Conservation (phyloP, 305 asterid genomes). For the Fraxinus baroniana region DNA sequence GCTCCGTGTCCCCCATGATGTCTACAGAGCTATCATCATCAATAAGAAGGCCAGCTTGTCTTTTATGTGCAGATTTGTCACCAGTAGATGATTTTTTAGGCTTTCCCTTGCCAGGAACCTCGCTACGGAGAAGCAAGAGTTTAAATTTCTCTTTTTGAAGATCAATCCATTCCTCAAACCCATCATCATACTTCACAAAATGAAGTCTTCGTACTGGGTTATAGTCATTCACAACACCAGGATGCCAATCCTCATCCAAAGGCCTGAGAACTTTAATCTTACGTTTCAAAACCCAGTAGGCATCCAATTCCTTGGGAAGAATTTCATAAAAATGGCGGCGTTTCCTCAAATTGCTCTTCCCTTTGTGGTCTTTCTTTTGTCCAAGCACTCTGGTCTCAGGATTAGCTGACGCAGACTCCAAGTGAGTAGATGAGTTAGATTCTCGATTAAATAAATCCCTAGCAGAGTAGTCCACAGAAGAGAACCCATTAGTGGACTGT, state of each 20-base stretch:
- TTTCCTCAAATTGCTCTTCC: constrained; percentile 58
- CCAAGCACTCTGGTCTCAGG: constrained; percentile 60
- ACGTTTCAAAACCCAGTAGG: constrained; percentile 65
- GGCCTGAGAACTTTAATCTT: constrained; percentile 93
- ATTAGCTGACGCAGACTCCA: constrained; percentile 48
- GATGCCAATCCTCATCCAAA: constrained; percentile 89
- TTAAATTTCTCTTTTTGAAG: constrained; percentile 84
- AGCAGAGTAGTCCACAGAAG: constrained; percentile 47
- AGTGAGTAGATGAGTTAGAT: constrained; percentile 45
- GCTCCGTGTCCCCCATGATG: constrained; percentile 68
- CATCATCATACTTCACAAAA: constrained; percentile 85
- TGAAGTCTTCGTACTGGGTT: constrained; percentile 72
- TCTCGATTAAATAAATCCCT: constrained; percentile 41
- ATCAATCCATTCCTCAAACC: constrained; percentile 94
- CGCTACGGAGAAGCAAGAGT: constrained; percentile 84
- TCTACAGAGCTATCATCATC: constrained; percentile 46
- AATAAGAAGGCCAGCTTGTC: constrained; percentile 34
- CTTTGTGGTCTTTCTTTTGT: constrained; percentile 63
- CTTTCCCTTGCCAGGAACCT: constrained; percentile 64
- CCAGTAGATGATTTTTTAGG: constrained; percentile 36
- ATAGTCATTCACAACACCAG: constrained; percentile 75
- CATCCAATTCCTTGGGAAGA: constrained; percentile 59
- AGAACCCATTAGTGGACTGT: constrained; percentile 43
- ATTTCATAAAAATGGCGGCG: constrained; percentile 95
- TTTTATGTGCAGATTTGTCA: constrained; percentile 32